A percentile compares a stretch with the other conserved stretches of the same genome.
Conservation (phyloP, 495 filamentous ascomycete genomes). For the Neurospora terricola region DNA sequence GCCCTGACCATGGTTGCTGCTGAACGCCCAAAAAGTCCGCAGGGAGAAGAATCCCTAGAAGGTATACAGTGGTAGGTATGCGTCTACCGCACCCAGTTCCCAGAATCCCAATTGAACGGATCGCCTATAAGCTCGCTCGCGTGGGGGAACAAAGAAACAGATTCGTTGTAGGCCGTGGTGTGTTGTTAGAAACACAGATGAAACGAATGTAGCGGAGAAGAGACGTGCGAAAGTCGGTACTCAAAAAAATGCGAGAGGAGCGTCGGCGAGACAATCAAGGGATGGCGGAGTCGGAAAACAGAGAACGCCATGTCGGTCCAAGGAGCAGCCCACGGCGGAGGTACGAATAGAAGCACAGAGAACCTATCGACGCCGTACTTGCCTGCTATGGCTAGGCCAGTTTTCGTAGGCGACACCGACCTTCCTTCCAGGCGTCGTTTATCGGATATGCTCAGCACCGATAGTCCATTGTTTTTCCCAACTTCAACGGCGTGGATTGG, state of each 20-base stretch:
- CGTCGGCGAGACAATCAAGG: background rate
- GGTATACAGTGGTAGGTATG: background rate
- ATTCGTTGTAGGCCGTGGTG: background rate
- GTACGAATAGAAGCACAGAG: background rate
- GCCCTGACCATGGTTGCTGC: slow-evolving; percentile 21
- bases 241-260: background rate
- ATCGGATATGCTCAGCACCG: background rate
- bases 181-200: background rate
- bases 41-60: background rate
- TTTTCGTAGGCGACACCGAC: background rate
- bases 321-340: background rate
- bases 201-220: background rate
- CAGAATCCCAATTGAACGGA: background rate
- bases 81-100: background rate
- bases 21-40: background rate
- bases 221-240: background rate
- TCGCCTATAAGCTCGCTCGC: background rate
- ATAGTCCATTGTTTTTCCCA: background rate
- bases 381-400: background rate
- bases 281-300: background rate
- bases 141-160: background rate
- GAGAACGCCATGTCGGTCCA: background rate
- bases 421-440: background rate
- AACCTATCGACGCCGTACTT: background rate
- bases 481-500: background rate